Evolutionary conservation across 2,329 filamentous ascomycete species (phyloP), one percentile per base, ranked within the genome.

Genomic region (Dothideomycetes sp.): DNA sequence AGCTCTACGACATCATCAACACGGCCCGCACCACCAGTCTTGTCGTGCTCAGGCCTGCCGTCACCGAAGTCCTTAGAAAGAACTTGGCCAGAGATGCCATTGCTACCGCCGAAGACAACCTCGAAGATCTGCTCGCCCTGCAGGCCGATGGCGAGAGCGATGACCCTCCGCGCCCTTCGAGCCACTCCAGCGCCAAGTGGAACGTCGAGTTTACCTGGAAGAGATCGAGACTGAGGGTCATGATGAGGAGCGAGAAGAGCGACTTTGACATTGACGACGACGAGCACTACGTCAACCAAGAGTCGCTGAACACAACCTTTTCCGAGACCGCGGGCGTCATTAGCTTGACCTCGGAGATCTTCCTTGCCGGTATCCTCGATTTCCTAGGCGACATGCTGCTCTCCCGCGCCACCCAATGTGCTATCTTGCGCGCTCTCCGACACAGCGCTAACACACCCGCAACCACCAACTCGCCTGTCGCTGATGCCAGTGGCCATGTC

Each of bases 251-350:
- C 7, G 88, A 91, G 7, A 69, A 98, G 5, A 91, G 91, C 31
- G 89, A 98, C 56, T 80, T 98, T 73, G 93, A 98, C 61, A 91
- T 98, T 64, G 88, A 96, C 51, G 91, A 98, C 50, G 91, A 96
- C 60, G 89, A 95, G 56, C 78, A 80, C 36, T 85, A 85, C 55
- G 83, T 93, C 57, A 79, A 87, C 49, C 78, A 86, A 53, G 86
- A 91, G 43, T 76, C 84, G 28, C 69, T 89, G 9, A 76, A 80
- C 45, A 67, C 73, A 24, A 62, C 74, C 24, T 76, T 78, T 35
- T 65, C 68, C 7, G 52, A 57, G 15, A 53, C 51, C n/a, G 49
- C 52, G 13, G 64, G 64, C 1, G 61, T 70, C n/a, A 65, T 96
- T 15, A 93, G 87, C 0, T 88, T 91, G 20, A 83, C 88, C 0